Conservation (phyloP, 352 stramenopile species). For the Globisporangium uncinulatum region DNA sequence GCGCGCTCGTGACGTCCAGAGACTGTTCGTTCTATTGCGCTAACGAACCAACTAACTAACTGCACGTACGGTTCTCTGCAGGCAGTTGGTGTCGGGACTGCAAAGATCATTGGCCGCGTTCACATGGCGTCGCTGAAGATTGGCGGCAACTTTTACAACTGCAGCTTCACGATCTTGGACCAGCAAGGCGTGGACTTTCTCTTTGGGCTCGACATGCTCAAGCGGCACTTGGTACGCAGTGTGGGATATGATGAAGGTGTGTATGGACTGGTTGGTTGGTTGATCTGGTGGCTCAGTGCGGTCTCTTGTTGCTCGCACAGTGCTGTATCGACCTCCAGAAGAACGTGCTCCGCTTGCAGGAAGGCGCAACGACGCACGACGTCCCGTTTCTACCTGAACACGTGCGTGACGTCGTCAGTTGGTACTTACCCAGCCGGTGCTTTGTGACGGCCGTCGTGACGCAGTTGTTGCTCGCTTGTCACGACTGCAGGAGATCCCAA, state of each 20-base stretch:
- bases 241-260: neutral
- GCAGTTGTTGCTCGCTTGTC: too few relatives aligned
- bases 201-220: constrained; percentile 98
- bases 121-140: constrained; percentile 92
- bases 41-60: too few relatives aligned
- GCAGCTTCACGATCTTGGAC: constrained; percentile 93
- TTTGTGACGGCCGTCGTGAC: neutral
- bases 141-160: constrained; percentile 87
- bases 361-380: constrained; percentile 60
- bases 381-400: constrained; percentile 85
- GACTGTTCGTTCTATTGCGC: too few relatives aligned
- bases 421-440: too few relatives aligned
- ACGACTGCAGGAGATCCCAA: constrained; percentile 55
- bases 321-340: constrained; percentile 95
- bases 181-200: constrained; percentile 96
- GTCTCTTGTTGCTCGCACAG: constrained; percentile 19
- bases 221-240: constrained; percentile 85
- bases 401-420: neutral
- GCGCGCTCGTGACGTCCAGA: constrained; percentile 1
- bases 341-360: constrained; percentile 84
- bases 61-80: constrained; percentile 12
- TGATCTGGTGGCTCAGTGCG: neutral
- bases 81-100: constrained; percentile 94
- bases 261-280: neutral
- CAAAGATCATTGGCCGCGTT: constrained; percentile 95